Evolutionary conservation across 768 basidiomycete genomes (phyloP), one percentile per base, ranked within the genome.

Genomic region (Boletus pseudo-olivaceus): DNA sequence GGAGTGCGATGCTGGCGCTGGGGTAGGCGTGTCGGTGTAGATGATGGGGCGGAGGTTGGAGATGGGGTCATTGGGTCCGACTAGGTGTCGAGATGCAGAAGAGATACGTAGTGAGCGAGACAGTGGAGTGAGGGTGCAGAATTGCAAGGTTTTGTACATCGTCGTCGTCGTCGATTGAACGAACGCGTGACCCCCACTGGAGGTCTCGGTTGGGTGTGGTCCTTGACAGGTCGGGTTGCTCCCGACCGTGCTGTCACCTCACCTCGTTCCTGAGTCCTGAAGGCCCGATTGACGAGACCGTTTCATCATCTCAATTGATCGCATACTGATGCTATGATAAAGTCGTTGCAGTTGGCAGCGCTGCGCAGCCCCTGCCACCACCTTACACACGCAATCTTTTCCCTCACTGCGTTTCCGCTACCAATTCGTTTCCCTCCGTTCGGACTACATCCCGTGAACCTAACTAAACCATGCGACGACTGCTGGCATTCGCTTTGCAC

Each of bases 11-110:
- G 75, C 58, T 3, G n/a, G n/a, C 37, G 68, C 61, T 4, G 74
- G 69, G 17, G 73, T 63, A 10, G 75, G 74, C 10, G 73, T 73
- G 62, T 85, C 81, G 62, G 85, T 83, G 72, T 93, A 92, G 40
- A 92, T 75, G 52, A 90, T 77, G 4, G 90, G 88, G 2, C 91
- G 83, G 55, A 93, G 75, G 73, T 93, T 82, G 10, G 90, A 91
- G 47, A 89, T 64, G 9, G 88, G 85, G 65, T 93, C 81, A 30
- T 88, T 85, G 20, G 88, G 88, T 2, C 86, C 90, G 35, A 92
- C 71, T 19, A 79, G 73, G 57, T 78, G 67, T 11, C 62, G 58
- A 8, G 54, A 47, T 19, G 49, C 4, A 71, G 63, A 74, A 56
- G 64, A 67, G 53, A 46, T 51, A 17, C 65, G 69, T 2, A 60